Percentiles rank a stretch among this genome's conserved stretches.
phyloP scores from a whole-genome alignment of 495 filamentous ascomycete genomes.

The Penicillium simplicissimum region DNA sequence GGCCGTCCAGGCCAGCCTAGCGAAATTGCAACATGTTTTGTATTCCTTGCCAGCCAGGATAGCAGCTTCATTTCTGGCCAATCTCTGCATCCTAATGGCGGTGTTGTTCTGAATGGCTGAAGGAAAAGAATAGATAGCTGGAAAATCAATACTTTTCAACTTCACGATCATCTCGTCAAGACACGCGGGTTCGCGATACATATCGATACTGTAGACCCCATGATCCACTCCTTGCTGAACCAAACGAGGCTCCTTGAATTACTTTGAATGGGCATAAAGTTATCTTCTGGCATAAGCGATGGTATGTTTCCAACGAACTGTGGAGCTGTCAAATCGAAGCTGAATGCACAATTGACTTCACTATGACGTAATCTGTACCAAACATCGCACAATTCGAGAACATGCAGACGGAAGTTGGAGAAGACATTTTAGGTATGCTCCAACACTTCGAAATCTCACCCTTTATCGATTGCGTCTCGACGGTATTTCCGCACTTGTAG shows the following conservation, averaged over 20 bases:
- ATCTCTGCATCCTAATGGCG: constrained; percentile 68
- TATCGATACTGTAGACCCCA: no score
- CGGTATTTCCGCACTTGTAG: no score
- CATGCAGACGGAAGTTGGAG: neutral
- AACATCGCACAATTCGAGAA: neutral
- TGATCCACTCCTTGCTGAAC: no score
- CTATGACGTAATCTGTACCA: neutral
- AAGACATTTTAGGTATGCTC: no score
- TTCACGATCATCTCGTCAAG: no score
- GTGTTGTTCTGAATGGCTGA: constrained; percentile 60
- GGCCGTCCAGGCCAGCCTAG: constrained; percentile 74
- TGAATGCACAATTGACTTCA: neutral
- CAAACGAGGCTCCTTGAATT: no score
- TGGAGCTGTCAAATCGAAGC: neutral
- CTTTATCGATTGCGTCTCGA: no score
- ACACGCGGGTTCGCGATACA: no score
- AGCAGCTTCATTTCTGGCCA: constrained; percentile 67
- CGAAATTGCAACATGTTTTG: constrained; percentile 80
- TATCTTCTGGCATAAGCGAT: no score
- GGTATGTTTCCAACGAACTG: neutral
- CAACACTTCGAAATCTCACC: no score
- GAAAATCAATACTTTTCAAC: no score
- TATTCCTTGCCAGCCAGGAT: constrained; percentile 78
- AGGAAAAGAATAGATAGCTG: neutral
- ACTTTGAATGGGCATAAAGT: no score